Evolutionary conservation across 805 yeast genomes (phyloP).

Genomic region (Scheffersomyces coipomensis): DNA sequence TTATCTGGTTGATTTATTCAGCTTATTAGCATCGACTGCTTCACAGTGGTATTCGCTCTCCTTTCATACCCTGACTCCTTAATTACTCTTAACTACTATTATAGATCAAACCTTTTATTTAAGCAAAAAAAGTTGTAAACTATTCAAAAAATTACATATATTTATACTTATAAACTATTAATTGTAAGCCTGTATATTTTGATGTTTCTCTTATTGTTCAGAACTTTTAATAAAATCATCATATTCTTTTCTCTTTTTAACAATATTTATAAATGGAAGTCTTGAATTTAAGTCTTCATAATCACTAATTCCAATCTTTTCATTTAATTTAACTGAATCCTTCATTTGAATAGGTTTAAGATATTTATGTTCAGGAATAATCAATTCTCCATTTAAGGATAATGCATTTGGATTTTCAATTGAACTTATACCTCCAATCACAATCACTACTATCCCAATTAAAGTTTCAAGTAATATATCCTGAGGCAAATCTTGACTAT

Average conservation of each 20-base stretch:
- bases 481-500: conserved; percentile 28
- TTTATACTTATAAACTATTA: background rate
- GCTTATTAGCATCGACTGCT: background rate
- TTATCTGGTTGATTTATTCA: background rate
- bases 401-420: conserved; percentile 19
- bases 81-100: background rate
- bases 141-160: too few relatives aligned
- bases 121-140: too few relatives aligned
- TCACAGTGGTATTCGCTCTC: background rate
- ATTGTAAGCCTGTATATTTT: background rate
- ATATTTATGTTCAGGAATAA: conserved; percentile 25
- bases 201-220: background rate
- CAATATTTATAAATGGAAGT: conserved; percentile 51
- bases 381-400: conserved; percentile 23
- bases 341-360: conserved; percentile 47
- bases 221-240: conserved; percentile 25
- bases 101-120: too few relatives aligned
- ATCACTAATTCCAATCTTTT: conserved; percentile 46
- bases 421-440: conserved; percentile 37
- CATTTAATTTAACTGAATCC: conserved; percentile 47
- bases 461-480: conserved; percentile 53
- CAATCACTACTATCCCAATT: conserved; percentile 43
- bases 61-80: background rate
- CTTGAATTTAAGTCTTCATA: conserved; percentile 50
- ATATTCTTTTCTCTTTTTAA: conserved; percentile 44